A percentile compares a stretch with the other conserved stretches of the same genome.
These are phyloP conservation scores for Acacia acuminata DNA, from an alignment of 306 rosid species.

Conservation along the genomic window DNA sequence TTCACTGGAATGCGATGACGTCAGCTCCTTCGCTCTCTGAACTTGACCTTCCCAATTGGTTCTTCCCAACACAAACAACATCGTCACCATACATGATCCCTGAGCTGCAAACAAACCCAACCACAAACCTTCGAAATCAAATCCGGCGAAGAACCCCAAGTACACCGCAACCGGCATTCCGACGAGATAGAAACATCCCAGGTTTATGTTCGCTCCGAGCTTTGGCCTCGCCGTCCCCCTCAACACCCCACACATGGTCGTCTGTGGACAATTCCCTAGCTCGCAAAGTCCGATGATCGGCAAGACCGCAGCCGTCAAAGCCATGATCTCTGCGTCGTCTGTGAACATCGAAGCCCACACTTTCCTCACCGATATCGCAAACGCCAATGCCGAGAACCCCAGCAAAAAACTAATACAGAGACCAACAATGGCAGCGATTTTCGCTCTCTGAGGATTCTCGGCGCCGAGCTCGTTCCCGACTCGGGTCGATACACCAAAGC, in stretches of 20 bases:
- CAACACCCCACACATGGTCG: conserved; percentile 43
- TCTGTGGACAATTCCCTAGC: conserved; percentile 42
- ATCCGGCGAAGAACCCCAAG: conserved; percentile 37
- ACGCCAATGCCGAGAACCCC: conserved; percentile 26
- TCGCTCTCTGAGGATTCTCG: conserved; percentile 12
- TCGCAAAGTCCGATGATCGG: conserved; percentile 44
- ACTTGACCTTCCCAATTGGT: conserved; percentile 42
- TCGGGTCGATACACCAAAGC: conserved; percentile 43
- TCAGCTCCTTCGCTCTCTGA: conserved; percentile 32
- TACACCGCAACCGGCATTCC: conserved; percentile 38
- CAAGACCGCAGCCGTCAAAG: conserved; percentile 27
- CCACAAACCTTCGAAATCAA: conserved; percentile 42
- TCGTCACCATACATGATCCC: conserved; percentile 34
- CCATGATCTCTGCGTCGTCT: conserved; percentile 16
- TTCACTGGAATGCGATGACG: not conserved
- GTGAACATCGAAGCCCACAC: conserved; percentile 44
- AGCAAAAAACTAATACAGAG: conserved; percentile 31
- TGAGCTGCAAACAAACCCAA: conserved; percentile 43
- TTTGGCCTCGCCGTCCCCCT: conserved; percentile 46
- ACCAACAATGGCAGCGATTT: conserved; percentile 24
- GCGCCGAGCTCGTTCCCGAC: conserved; percentile 46
- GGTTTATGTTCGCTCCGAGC: conserved; percentile 35
- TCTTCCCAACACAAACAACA: conserved; percentile 34
- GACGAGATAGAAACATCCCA: conserved; percentile 38
- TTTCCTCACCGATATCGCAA: conserved; percentile 27